Conservation (phyloP, 192 early-diverging fungal species). For the Linnemannia schmuckeri region DNA sequence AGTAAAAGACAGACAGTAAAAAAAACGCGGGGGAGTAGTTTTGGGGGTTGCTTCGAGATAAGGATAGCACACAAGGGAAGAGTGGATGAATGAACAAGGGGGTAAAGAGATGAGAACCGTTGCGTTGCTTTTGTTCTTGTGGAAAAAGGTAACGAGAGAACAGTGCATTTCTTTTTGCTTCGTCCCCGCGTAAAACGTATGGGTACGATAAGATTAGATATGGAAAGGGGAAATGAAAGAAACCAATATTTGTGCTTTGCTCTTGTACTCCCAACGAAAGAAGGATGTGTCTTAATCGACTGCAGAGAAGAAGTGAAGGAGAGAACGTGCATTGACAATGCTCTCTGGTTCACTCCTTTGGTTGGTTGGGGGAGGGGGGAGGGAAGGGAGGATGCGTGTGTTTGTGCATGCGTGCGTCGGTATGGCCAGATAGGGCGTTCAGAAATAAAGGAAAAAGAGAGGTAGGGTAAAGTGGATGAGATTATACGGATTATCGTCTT, state of each 20-base stretch:
- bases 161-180: background rate
- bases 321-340: background rate
- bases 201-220: constrained; percentile 33
- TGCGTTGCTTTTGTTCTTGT: background rate
- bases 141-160: background rate
- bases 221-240: background rate
- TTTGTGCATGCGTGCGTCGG: background rate
- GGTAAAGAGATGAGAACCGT: too few relatives aligned
- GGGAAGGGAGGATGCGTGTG: background rate
- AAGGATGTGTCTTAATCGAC: background rate
- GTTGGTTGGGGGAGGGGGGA: background rate
- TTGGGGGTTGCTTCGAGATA: background rate
- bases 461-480: background rate
- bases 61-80: background rate
- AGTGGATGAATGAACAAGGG: too few relatives aligned
- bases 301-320: background rate
- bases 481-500: background rate
- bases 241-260: background rate
- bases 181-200: background rate
- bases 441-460: background rate
- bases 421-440: background rate
- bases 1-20: background rate
- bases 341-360: background rate
- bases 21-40: background rate
- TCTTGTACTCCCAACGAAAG: background rate